Evolutionary conservation across 177 flowering plant species (phyloP).

Genomic region (Vitis hybrid): DNA sequence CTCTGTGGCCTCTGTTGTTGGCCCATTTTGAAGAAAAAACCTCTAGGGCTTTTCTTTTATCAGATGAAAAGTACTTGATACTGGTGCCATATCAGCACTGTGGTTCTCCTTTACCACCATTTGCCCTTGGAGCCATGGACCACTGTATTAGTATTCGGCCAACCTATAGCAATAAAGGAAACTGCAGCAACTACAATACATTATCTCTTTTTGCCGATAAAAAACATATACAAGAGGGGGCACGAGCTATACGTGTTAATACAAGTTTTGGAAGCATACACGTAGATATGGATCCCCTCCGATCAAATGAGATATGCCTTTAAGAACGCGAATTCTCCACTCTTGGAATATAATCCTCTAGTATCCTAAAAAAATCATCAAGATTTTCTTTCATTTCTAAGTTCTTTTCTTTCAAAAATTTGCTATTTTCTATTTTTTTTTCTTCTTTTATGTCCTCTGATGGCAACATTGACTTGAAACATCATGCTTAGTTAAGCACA

Average conservation of each 20-base stretch:
- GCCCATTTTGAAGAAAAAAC: neutral
- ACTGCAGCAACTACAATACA: conserved; percentile 9
- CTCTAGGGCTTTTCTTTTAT: conserved; percentile 3
- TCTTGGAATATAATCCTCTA: neutral
- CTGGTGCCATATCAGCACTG: conserved; percentile 6
- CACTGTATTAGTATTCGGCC: conserved; percentile 18
- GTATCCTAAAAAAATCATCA: neutral
- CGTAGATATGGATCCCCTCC: too few relatives aligned
- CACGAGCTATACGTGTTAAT: neutral
- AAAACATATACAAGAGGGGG: too few relatives aligned
- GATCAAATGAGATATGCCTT: neutral
- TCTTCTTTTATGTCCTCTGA: too few relatives aligned
- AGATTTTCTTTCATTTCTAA: neutral
- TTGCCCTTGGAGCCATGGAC: conserved; percentile 19
- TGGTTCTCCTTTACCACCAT: conserved; percentile 10
- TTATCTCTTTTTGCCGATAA: conserved; percentile 1
- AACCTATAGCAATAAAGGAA: conserved; percentile 8
- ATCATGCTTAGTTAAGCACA: neutral
- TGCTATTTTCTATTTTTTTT: neutral
- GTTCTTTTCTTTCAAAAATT: neutral
- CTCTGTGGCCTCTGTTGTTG: neutral
- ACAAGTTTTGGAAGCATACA: too few relatives aligned
- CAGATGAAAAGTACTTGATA: conserved; percentile 9
- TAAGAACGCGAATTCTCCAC: neutral
- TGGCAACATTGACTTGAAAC: neutral